Conservation (phyloP, 768 basidiomycete genomes). For the Trametes coccinea region DNA sequence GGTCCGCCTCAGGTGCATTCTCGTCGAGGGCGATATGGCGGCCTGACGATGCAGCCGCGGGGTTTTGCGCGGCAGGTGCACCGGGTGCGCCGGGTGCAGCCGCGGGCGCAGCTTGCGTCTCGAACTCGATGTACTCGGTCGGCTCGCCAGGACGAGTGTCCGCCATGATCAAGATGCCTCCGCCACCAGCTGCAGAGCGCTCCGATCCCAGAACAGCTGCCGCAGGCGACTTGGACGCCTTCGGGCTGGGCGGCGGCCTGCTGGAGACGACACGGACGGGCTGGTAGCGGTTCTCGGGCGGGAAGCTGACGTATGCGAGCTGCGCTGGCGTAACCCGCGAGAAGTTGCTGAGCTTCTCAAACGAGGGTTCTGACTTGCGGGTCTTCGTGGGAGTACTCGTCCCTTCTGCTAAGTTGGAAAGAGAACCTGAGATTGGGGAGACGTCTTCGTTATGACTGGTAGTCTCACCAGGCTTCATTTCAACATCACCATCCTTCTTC, state of each 20-base stretch:
- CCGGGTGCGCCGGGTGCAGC: slow-evolving; percentile 20
- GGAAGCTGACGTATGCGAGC: slow-evolving; percentile 81
- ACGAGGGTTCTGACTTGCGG: slow-evolving; percentile 73
- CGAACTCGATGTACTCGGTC: slow-evolving; percentile 70
- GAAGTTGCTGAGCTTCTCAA: slow-evolving; percentile 80
- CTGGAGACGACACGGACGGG: slow-evolving; percentile 83
- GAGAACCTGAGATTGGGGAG: slow-evolving; percentile 55
- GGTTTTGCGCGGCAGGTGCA: slow-evolving; percentile 15
- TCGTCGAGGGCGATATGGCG: slow-evolving; percentile 71
- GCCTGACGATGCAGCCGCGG: slow-evolving; percentile 33
- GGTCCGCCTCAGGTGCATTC: slow-evolving; percentile 64
- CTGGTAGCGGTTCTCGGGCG: slow-evolving; percentile 75
- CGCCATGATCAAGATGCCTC: slow-evolving; percentile 82
- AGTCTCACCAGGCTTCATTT: slow-evolving; percentile 72
- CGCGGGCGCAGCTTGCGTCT: slow-evolving; percentile 34
- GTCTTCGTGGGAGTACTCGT: slow-evolving; percentile 38
- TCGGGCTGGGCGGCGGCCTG: slow-evolving; percentile 21
- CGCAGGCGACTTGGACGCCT: slow-evolving; percentile 18
- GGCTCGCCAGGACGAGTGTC: slow-evolving; percentile 73
- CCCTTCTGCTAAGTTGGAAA: slow-evolving; percentile 47
- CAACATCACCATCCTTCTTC: slow-evolving; percentile 66
- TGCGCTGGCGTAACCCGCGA: slow-evolving; percentile 92
- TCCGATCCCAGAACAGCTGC: slow-evolving; percentile 45
- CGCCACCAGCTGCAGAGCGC: slow-evolving; percentile 68
- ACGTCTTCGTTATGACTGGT: slow-evolving; percentile 46